Evolutionary conservation across 148 eudicot species (phyloP), one percentile per base, ranked within the genome.

Genomic region (Chenopodium formosanum): DNA sequence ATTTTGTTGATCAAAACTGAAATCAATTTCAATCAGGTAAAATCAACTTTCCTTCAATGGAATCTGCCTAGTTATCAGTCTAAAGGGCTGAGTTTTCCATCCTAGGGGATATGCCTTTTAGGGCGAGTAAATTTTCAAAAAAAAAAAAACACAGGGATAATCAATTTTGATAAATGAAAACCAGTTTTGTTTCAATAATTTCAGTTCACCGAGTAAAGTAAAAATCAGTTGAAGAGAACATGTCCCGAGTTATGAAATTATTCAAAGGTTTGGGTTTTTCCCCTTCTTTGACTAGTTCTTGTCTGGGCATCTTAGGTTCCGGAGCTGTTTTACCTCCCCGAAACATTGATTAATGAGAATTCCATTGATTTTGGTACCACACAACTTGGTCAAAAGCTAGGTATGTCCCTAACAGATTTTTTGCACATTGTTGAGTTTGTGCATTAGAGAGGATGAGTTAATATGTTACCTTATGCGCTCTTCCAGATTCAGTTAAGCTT

Each of bases 281-380:
- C 44, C 6, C 50, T 16, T 19, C 67, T 66, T 56, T 67, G 77
- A 68, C 23, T 68, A 29, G 60, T 52, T 66, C 29, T 58, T 79
- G 25, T 27, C 80, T 75, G 70, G 48, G 53, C 31, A 66, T 67
- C 76, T 73, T 84, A 95, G 99, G 99, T 97, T 66, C 99, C 99
- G 25, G 99, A 97, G 88, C 86, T 97, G 79, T 97, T 97, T 94
- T 97, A 94, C 85, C 93, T 97, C 78, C 97, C 97, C 69, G 99
- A 97, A 89, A 86, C 87, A 56, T 86, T 97, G 78, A 91, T 91
- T 67, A 97, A 97, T 85, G 92, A 89, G 65, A 97, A 94, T 83
- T 89, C 94, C 19, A 88, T 94, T 85, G 98, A 94, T 83, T 94
- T 94, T 84, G 99, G 99, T 76, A 92, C 98, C 65, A 94, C 95